These are phyloP conservation scores for Blastomyces parvus DNA, from an alignment of 2,329 filamentous ascomycete genomes.

Conservation along the genomic window DNA sequence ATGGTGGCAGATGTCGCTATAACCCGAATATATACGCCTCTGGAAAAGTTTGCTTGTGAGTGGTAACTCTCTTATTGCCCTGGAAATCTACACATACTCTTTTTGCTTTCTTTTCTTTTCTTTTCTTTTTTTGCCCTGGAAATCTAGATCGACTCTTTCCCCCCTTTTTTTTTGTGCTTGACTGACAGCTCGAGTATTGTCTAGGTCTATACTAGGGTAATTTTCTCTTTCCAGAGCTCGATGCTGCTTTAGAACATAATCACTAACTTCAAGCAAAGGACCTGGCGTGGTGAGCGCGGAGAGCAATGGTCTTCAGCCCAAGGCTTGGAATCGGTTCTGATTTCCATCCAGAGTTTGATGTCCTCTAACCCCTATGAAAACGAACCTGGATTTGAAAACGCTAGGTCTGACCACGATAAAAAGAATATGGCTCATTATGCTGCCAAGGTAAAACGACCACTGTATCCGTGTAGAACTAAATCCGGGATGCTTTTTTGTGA, in stretches of 20 bases:
- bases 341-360: conserved; percentile 96
- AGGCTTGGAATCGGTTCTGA: conserved; percentile 82
- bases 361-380: conserved; percentile 91
- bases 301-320: conserved; percentile 97
- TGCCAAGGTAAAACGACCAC: conserved; percentile 54
- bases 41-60: conserved; percentile 86
- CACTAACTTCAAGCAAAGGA: conserved; percentile 44
- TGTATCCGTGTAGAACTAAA: background rate
- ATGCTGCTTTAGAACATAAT: background rate
- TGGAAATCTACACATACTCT: background rate
- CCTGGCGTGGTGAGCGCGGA: conserved; percentile 81
- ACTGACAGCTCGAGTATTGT: conserved; percentile 17
- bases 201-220: conserved; percentile 76
- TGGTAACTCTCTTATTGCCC: conserved; percentile 16
- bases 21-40: conserved; percentile 92
- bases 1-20: conserved; percentile 78
- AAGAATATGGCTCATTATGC: conserved; percentile 65
- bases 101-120: too few relatives aligned
- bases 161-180: background rate
- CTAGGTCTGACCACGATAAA: conserved; percentile 58
- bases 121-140: background rate
- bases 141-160: background rate
- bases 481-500: background rate
- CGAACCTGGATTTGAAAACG: conserved; percentile 83
- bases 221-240: conserved; percentile 11